Evolutionary conservation across 179 eudicot species (phyloP).

Genomic region (Nepenthes alata): DNA sequence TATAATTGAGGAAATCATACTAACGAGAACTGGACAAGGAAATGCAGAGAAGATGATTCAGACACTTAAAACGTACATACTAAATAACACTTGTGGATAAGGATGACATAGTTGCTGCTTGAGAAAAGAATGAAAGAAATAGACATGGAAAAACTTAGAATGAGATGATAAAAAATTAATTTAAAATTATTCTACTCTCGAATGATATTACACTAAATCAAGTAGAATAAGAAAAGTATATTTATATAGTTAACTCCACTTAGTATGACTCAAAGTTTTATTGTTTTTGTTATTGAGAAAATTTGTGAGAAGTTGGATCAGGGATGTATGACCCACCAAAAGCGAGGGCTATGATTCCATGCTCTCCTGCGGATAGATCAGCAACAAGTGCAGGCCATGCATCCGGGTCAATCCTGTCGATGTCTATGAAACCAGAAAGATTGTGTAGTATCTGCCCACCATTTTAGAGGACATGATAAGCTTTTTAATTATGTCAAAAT

Average conservation of each 20-base stretch:
- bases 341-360: slow-evolving; percentile 78
- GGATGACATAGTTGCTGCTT: too few relatives aligned
- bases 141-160: too few relatives aligned
- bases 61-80: too few relatives aligned
- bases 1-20: slow-evolving; percentile 16
- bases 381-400: slow-evolving; percentile 92
- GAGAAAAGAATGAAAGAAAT: too few relatives aligned
- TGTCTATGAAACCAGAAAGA: slow-evolving; percentile 81
- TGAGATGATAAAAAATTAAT: too few relatives aligned
- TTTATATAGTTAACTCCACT: too few relatives aligned
- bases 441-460: slow-evolving; percentile 47
- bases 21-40: too few relatives aligned
- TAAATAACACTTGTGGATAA: too few relatives aligned
- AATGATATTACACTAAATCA: too few relatives aligned
- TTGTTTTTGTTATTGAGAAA: background rate
- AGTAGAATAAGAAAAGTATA: too few relatives aligned
- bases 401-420: slow-evolving; percentile 78
- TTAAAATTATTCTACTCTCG: slow-evolving; percentile 6
- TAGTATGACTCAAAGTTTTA: too few relatives aligned
- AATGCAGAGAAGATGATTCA: too few relatives aligned
- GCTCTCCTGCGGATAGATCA: slow-evolving; percentile 79
- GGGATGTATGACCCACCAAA: slow-evolving; percentile 49
- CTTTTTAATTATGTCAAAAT: background rate
- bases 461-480: slow-evolving; percentile 3
- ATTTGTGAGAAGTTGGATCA: background rate